Conservation (phyloP, 2,329 filamentous ascomycete species). For the Diaporthe velutina region DNA sequence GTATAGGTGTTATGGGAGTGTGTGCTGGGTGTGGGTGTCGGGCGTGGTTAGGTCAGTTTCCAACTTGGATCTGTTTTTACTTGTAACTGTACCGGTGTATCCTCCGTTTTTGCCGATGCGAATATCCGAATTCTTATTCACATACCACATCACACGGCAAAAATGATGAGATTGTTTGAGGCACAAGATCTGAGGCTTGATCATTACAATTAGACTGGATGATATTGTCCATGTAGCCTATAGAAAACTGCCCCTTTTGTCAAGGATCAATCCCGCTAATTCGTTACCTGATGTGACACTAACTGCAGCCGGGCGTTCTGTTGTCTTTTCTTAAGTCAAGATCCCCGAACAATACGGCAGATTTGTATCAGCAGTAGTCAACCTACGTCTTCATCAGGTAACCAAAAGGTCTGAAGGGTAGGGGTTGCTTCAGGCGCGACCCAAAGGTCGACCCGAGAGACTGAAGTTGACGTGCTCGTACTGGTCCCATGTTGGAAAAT, state of each 20-base stretch:
- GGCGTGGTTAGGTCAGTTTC: too few relatives aligned
- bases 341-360: background rate
- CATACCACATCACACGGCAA: background rate
- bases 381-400: conserved; percentile 38
- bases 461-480: conserved; percentile 51
- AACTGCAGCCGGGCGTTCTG: background rate
- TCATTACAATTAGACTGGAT: background rate
- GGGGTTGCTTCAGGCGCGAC: conserved; percentile 44
- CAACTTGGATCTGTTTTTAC: too few relatives aligned
- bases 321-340: background rate
- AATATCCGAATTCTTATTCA: too few relatives aligned
- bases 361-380: conserved; percentile 37
- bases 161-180: background rate
- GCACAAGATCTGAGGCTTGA: background rate
- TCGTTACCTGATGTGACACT: background rate
- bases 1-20: too few relatives aligned
- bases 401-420: conserved; percentile 44
- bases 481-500: conserved; percentile 46
- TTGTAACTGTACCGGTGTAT: too few relatives aligned
- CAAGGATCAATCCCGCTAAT: background rate
- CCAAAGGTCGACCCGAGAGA: conserved; percentile 41
- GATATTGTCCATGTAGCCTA: background rate
- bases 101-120: too few relatives aligned
- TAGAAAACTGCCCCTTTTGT: background rate
- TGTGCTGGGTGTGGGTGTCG: too few relatives aligned